Base-by-base conservation (phyloP, 306 rosid genomes). In the Ochetophila trinervis region DNA sequence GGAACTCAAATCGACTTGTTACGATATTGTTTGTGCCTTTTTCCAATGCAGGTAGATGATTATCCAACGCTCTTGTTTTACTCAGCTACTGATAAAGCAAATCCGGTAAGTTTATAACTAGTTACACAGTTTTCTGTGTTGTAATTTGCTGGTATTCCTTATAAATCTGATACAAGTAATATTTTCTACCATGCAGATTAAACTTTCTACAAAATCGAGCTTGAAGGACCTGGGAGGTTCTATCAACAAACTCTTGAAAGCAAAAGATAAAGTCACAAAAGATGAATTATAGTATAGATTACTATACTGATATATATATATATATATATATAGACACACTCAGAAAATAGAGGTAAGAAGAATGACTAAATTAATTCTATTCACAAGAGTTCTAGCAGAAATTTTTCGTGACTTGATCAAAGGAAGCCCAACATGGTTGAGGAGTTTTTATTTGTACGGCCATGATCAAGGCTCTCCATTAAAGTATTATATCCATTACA, bases 181-280 rank as follows among this genome's bases (percentile, higher is more conserved):
- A 10, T 48, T 24, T 54, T 65, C 45, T 69, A 42, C 49, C 24
- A 5, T 80, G 84, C 90, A 93, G 99, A 83, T 90, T 22, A 84
- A 83, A 51, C 86, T 93, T 57, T 77, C 87, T 55, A 76, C 94
- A 24, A 93, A 88, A 66, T 80, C 84, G 32, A 73, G 86, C 74
- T 84, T 93, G 87, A 93, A 90, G 84, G 97, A 93, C 57, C 69
- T 93, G 84, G 97, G 90, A 7, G 69, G 81, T 42, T 80, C 90
- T 67, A 80, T 93, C 84, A 84, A 74, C 75, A 86, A 76, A 70
- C 79, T 77, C 74, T 58, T 88, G 70, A 90, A 80, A 70, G 79
- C 70, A 52, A 83, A 84, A 62, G 75, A 68, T 66, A 71, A 80
- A 42, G 78, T 50, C 13, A 22, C 17, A 16, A 90, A 81, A 83